Evolutionary conservation across 768 basidiomycete species (phyloP).

Genomic region (Macrolepiota dolichaula): DNA sequence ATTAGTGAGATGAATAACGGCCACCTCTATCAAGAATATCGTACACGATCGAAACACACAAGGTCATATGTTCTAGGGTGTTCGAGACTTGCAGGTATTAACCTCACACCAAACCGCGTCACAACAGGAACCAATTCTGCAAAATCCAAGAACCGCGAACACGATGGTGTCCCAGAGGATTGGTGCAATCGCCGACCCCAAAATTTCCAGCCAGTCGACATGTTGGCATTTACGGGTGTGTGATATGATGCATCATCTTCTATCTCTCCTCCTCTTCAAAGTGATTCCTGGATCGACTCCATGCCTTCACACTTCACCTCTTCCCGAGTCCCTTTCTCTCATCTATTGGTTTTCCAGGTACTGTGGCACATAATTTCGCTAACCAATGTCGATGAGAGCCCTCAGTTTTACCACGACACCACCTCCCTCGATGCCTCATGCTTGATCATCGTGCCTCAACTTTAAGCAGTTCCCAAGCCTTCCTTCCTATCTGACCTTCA

Average conservation of each 20-base stretch:
- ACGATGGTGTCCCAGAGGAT: background rate
- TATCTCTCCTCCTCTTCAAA: too few relatives aligned
- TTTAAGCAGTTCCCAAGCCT: background rate
- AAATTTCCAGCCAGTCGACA: background rate
- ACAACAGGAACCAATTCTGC: slow-evolving; percentile 1
- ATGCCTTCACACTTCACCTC: background rate
- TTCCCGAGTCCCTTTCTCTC: background rate
- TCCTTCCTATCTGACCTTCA: slow-evolving; percentile 7
- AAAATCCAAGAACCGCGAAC: background rate
- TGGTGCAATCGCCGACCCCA: background rate
- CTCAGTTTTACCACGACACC: background rate
- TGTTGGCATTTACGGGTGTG: background rate
- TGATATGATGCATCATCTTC: background rate
- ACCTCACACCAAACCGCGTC: background rate
- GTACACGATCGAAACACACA: background rate
- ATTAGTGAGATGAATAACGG: background rate
- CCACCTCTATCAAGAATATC: background rate
- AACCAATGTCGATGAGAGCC: background rate
- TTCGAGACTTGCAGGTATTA: background rate
- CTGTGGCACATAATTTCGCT: background rate
- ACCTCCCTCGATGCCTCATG: background rate
- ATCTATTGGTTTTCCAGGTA: background rate
- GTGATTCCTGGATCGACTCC: too few relatives aligned
- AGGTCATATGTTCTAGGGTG: background rate
- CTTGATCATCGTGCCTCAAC: background rate